Evolutionary conservation across 805 yeast species (phyloP), one percentile per base, ranked within the genome.

Genomic region (Wickerhamomyces bovis): DNA sequence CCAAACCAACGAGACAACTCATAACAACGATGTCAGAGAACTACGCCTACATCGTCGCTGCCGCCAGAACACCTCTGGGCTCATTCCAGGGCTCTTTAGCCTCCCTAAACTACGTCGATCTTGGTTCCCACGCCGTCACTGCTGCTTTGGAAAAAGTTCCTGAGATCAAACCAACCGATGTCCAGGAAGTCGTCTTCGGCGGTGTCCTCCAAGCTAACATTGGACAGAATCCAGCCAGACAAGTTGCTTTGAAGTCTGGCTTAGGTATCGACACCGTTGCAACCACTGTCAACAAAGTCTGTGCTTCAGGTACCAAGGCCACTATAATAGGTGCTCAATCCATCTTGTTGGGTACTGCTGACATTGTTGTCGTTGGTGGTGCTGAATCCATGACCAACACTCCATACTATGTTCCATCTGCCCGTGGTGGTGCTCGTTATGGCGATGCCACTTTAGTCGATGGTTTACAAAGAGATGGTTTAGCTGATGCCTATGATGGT

Each of bases 181-280:
- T 87, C 46, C 96, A 90, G 54, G 98, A 92, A 69, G 81, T 92
- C 63, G 77, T 85, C 61, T 89, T 89, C 65, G 99, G 99, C 61
- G 86, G 89, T 61, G 99, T 89, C 43, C 69, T 89, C 61, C 87
- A 86, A 62, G 98, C 97, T 53, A 88, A 88, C 61, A 83, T 87
- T 50, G 98, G 99, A 52, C 99, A 92, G 72, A 89, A 92, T 49
- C 98, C 99, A 39, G 99, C 99, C 31, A 84, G 98, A 71, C 99
- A 92, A 72, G 98, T 92, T 47, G 97, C 96, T 15, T 62, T 92
- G 55, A 84, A 82, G 61, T 85, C 98, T 18, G 98, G 98, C 15
- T 76, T 94, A 44, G 80, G 88, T 43, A 81, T 84, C 54, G 72
- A 79, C 51, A 81, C 88, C 45, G 85, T 89, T 42, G 95, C 97